These are phyloP conservation scores for Solanum virginianum DNA, from an alignment of 257 asterid species.

Conservation along the genomic window DNA sequence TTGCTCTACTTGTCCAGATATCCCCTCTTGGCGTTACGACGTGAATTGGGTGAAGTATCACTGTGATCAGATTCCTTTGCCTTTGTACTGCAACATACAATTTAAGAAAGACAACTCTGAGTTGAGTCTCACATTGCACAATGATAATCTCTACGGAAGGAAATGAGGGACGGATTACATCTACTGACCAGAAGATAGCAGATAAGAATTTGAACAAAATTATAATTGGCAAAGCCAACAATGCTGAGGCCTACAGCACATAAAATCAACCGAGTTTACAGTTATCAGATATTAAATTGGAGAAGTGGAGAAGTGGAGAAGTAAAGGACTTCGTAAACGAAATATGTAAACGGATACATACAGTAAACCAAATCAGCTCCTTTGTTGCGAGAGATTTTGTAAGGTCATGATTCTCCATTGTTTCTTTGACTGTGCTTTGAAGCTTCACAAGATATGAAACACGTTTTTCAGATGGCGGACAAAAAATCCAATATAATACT, in stretches of 20 bases:
- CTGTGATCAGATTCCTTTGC: slow-evolving; percentile 12
- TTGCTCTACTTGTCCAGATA: slow-evolving; percentile 18
- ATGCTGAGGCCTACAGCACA: slow-evolving; percentile 53
- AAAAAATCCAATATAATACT: neutral
- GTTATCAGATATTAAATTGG: neutral
- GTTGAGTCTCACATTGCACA: neutral
- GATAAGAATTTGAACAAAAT: slow-evolving; percentile 28
- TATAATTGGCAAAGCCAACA: slow-evolving; percentile 64
- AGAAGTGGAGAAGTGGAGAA: neutral
- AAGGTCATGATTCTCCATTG: slow-evolving; percentile 57
- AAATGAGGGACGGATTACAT: neutral
- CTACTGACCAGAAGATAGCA: slow-evolving; percentile 43
- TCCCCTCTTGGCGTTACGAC: slow-evolving; percentile 32
- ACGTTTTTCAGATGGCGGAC: neutral
- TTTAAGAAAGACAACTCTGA: neutral
- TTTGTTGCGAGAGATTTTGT: slow-evolving; percentile 64
- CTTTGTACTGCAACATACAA: slow-evolving; percentile 33
- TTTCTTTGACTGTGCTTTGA: slow-evolving; percentile 58
- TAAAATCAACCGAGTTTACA: neutral
- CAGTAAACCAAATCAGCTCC: slow-evolving; percentile 79
- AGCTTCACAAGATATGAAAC: slow-evolving; percentile 26
- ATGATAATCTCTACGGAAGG: neutral
- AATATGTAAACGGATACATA: slow-evolving; percentile 18
- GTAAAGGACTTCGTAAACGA: neutral
- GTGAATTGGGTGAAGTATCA: slow-evolving; percentile 24